Percentiles rank a stretch among this genome's conserved stretches.
phyloP scores from a whole-genome alignment of 768 basidiomycete species.

The Amyloporia xantha region DNA sequence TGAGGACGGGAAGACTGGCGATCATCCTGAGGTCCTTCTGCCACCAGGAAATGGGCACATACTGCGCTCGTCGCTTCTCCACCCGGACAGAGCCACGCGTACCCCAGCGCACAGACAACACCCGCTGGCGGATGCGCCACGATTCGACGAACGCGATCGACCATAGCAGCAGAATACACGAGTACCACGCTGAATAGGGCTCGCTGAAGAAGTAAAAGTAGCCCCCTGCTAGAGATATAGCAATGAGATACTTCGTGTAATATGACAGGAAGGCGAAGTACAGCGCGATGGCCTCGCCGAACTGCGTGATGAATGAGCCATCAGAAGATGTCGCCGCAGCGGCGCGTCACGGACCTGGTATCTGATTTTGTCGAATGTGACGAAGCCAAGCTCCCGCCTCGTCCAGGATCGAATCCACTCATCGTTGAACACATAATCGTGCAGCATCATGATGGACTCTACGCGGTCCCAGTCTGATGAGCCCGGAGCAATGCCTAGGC shows the following conservation, averaged over 20 bases:
- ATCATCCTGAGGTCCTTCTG: slow-evolving; percentile 60
- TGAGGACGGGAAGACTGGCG: slow-evolving; percentile 64
- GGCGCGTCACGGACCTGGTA: slow-evolving; percentile 47
- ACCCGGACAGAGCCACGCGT: slow-evolving; percentile 72
- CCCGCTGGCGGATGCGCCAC: slow-evolving; percentile 85
- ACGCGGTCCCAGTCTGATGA: slow-evolving; percentile 73
- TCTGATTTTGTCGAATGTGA: slow-evolving; percentile 62
- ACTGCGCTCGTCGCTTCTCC: slow-evolving; percentile 63
- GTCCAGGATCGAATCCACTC: slow-evolving; percentile 77
- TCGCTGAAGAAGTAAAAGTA: slow-evolving; percentile 63
- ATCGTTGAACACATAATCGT: slow-evolving; percentile 78
- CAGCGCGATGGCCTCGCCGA: slow-evolving; percentile 76
- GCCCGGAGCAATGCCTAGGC: slow-evolving; percentile 74
- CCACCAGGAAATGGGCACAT: slow-evolving; percentile 58
- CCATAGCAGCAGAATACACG: slow-evolving; percentile 74
- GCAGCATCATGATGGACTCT: slow-evolving; percentile 75
- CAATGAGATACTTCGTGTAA: slow-evolving; percentile 74
- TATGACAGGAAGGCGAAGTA: slow-evolving; percentile 87
- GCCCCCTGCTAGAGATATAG: slow-evolving; percentile 68
- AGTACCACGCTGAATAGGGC: slow-evolving; percentile 75
- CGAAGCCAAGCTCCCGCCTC: slow-evolving; percentile 51
- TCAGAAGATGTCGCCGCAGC: not conserved
- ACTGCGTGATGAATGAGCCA: slow-evolving; percentile 32
- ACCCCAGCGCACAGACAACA: slow-evolving; percentile 77
- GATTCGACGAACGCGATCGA: slow-evolving; percentile 82